Conservation (phyloP, 495 filamentous ascomycete genomes). For the Penicillium argentinense region DNA sequence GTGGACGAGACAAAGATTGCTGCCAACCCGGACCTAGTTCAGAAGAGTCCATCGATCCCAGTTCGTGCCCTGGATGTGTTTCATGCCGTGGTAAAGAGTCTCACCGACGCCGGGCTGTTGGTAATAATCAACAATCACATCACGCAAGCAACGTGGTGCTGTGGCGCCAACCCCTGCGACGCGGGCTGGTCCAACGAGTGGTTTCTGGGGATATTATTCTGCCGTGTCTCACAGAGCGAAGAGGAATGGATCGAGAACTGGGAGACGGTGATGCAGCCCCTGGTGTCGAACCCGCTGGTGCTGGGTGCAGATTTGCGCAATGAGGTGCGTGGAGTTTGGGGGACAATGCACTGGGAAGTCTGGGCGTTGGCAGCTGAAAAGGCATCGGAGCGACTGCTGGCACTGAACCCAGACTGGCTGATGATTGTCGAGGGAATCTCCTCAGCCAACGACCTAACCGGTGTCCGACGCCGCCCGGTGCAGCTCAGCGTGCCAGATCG, state of each 20-base stretch:
- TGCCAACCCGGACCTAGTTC: constrained; percentile 55
- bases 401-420: constrained; percentile 58
- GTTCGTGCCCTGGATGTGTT: constrained; percentile 54
- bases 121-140: constrained; percentile 65
- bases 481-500: constrained; percentile 48
- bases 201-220: constrained; percentile 41
- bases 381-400: constrained; percentile 53
- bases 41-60: constrained; percentile 6
- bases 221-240: constrained; percentile 54
- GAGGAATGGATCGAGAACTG: constrained; percentile 60
- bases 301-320: constrained; percentile 61
- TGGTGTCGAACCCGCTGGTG: constrained; percentile 51
- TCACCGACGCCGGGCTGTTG: constrained; percentile 56
- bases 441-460: constrained; percentile 56
- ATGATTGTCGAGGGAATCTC: constrained; percentile 62
- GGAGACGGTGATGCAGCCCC: constrained; percentile 55
- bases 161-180: constrained; percentile 60
- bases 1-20: constrained; percentile 46
- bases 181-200: constrained; percentile 58
- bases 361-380: constrained; percentile 60
- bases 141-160: constrained; percentile 61
- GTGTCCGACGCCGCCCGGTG: constrained; percentile 49
- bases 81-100: constrained; percentile 48
- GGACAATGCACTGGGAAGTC: constrained; percentile 57
- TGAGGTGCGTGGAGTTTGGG: constrained; percentile 61